phyloP scores from a whole-genome alignment of 1,284 basidiomycete genomes.

The Hortiboletus rubellus region DNA sequence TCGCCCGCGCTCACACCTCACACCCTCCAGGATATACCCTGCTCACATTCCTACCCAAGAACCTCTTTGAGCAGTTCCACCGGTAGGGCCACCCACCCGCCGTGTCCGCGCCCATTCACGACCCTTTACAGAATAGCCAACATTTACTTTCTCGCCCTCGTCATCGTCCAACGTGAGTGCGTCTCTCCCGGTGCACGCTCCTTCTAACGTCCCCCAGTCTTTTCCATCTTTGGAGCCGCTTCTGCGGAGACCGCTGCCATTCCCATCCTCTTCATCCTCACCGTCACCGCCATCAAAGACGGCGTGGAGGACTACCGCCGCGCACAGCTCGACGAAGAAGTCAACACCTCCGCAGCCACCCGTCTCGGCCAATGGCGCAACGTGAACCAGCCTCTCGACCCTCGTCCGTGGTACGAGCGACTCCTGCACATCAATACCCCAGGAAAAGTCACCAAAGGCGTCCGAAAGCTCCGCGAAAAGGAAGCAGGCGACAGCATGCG shows the following conservation, averaged over 20 bases:
- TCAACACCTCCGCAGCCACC: constrained; percentile 88
- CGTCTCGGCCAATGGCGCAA: constrained; percentile 88
- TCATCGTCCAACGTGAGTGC: constrained; percentile 74
- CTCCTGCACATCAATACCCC: constrained; percentile 68
- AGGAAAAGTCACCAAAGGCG: constrained; percentile 80
- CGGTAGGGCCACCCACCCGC: constrained; percentile 46
- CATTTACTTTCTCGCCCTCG: constrained; percentile 86
- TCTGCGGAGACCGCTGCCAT: constrained; percentile 83
- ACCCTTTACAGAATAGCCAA: constrained; percentile 72
- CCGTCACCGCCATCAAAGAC: constrained; percentile 93
- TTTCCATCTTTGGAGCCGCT: constrained; percentile 89
- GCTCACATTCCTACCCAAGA: constrained; percentile 92
- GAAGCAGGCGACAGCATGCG: constrained; percentile 71
- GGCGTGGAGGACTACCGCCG: constrained; percentile 93
- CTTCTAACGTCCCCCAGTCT: constrained; percentile 51
- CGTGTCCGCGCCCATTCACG: neutral
- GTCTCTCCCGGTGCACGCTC: neutral
- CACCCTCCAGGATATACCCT: constrained; percentile 74
- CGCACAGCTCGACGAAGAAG: constrained; percentile 83
- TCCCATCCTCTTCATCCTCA: constrained; percentile 85
- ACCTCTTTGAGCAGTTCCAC: constrained; percentile 88
- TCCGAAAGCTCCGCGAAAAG: constrained; percentile 79
- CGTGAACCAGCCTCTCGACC: constrained; percentile 82
- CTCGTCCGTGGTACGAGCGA: constrained; percentile 74
- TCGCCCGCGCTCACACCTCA: constrained; percentile 8